Evolutionary conservation across 768 basidiomycete species (phyloP).

Genomic region (Pisolithus marmoratus): DNA sequence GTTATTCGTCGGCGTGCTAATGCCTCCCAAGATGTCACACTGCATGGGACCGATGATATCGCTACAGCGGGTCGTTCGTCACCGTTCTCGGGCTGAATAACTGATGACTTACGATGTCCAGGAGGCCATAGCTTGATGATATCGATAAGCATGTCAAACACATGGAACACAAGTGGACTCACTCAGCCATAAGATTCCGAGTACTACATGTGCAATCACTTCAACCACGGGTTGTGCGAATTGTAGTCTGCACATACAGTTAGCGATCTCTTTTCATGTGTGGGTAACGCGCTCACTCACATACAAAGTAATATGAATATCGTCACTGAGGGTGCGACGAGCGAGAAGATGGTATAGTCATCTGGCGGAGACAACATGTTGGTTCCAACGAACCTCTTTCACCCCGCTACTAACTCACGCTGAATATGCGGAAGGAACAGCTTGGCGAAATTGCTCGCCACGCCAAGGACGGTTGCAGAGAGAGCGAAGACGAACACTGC

Average conservation of each 20-base stretch:
- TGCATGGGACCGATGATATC: constrained; percentile 65
- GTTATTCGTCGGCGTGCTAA: constrained; percentile 42
- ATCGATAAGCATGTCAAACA: constrained; percentile 5
- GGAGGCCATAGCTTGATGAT: constrained; percentile 57
- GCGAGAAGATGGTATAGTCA: constrained; percentile 65
- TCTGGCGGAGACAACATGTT: constrained; percentile 31
- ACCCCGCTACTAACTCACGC: constrained; percentile 37
- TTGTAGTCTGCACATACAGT: constrained; percentile 43
- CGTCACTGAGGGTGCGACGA: constrained; percentile 61
- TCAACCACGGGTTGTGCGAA: constrained; percentile 68
- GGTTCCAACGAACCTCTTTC: constrained; percentile 1
- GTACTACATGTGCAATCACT: constrained; percentile 44
- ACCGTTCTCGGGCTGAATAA: neutral
- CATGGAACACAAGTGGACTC: constrained; percentile 13
- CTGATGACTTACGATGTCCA: constrained; percentile 57
- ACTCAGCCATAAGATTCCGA: constrained; percentile 69
- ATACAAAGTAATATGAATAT: constrained; percentile 56
- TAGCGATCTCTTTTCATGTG: neutral
- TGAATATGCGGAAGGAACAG: constrained; percentile 62
- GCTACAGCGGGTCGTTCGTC: constrained; percentile 30
- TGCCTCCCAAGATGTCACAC: constrained; percentile 46
- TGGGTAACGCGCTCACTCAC: constrained; percentile 31
- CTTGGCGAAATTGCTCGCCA: constrained; percentile 60
- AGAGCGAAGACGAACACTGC: constrained; percentile 35
- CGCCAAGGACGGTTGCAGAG: constrained; percentile 54